Conservation (phyloP, 306 rosid species). For the Betula pendula region DNA sequence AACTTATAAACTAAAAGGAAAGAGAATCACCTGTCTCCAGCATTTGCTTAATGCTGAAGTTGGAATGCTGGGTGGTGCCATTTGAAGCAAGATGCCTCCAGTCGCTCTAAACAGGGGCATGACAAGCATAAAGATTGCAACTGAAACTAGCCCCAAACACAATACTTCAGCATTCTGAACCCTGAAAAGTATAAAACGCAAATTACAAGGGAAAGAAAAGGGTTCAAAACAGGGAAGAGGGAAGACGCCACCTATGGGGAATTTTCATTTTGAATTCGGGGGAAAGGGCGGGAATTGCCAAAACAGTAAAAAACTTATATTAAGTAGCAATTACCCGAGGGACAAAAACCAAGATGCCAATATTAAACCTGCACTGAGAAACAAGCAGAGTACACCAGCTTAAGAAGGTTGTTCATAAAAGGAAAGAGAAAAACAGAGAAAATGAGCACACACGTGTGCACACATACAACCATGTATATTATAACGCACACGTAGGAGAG, state of each 20-base stretch:
- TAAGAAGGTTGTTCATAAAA: constrained; percentile 32
- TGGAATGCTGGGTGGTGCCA: constrained; percentile 92
- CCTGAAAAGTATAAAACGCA: constrained; percentile 48
- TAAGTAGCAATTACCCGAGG: constrained; percentile 62
- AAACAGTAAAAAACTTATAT: background rate
- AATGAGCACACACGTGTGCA: constrained; percentile 13
- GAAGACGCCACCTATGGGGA: background rate
- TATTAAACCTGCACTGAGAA: constrained; percentile 96
- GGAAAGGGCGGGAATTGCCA: background rate
- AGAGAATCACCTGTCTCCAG: constrained; percentile 77
- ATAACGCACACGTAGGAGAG: too few relatives aligned
- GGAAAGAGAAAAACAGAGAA: constrained; percentile 8
- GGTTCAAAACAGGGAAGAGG: background rate
- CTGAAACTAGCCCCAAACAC: constrained; percentile 93
- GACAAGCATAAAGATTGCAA: constrained; percentile 80
- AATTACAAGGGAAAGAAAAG: constrained; percentile 23
- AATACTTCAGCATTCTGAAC: constrained; percentile 96
- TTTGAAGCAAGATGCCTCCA: constrained; percentile 93
- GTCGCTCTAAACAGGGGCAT: constrained; percentile 89
- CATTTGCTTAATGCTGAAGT: constrained; percentile 88
- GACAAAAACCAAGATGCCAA: constrained; percentile 97
- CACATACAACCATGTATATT: constrained; percentile 9
- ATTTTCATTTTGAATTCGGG: constrained; percentile 1
- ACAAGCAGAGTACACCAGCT: constrained; percentile 41
- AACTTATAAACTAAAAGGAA: constrained; percentile 10